Evolutionary conservation across 164 flowering plant genomes (phyloP), one percentile per base, ranked within the genome.

Genomic region (Stephania yunnanensis): DNA sequence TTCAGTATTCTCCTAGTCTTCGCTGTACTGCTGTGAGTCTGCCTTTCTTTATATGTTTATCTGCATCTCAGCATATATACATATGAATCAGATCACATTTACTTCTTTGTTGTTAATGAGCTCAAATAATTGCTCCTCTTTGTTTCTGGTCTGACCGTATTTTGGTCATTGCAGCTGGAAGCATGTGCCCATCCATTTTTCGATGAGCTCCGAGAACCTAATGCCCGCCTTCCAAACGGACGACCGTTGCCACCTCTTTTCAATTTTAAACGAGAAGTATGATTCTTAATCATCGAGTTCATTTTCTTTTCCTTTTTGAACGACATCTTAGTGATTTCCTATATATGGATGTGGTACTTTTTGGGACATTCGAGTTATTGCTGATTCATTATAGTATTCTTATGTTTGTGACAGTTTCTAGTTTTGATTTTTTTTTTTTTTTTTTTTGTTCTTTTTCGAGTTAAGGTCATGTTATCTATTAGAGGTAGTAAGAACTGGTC

Each of bases 1-100:
- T 94, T 66, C 98, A 94, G 65, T 94, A 94, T 75, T 94, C 98
- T 53, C 98, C 98, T 15, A 92, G 91, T 84, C 97, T 94, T 76
- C 98, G 98, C 69, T 94, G 98, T 87, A 91, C 92, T 66, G 96
- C 98, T 12, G 98, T 94, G 76, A 85, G 95, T 86, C 77, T 22
- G 66, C 76, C 6, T 70, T 25, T 31, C 29, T 71, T 74, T 46
- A 44, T 50, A 31, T 75, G 68, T 36, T 68, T 46, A 48, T 55
- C 31, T 44, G 45, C 12, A n/a, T 9, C 58, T 31, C 5, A 44
- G 7, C 36, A 30, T 55, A 50, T 5, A 55, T 55, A 19, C 19
- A n/a, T 10, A 50, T 8, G 55, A 50, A 50, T 0, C 36, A 36
- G 42, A 36, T 58, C 64, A 15, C 13, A 15, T 19, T 58, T 58